Percentiles rank a stretch among this genome's conserved stretches.
These are phyloP conservation scores for Cryptococcus sp. DNA, from an alignment of 1,284 basidiomycete genomes.

Conservation along the genomic window DNA sequence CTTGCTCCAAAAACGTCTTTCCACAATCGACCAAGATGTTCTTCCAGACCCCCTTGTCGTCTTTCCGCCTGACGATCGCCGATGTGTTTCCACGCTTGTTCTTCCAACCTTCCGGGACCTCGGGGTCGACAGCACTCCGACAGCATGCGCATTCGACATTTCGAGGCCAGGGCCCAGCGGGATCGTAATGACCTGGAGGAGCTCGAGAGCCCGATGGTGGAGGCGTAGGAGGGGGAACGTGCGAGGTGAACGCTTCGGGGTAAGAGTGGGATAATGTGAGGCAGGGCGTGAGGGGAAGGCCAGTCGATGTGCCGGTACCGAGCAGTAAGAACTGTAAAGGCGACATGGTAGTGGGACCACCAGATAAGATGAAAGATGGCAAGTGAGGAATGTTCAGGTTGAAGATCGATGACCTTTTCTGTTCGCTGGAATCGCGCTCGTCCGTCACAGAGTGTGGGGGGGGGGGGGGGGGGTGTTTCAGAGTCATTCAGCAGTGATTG, in stretches of 20 bases:
- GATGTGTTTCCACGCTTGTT: constrained; percentile 45
- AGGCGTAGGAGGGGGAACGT: constrained; percentile 16
- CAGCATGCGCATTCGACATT: constrained; percentile 42
- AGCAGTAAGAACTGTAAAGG: constrained; percentile 41
- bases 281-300: constrained; percentile 44
- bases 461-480: no score
- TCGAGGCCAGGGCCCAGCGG: constrained; percentile 28
- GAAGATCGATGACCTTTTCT: not conserved
- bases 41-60: constrained; percentile 26
- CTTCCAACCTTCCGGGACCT: constrained; percentile 40
- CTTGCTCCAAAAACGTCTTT: constrained; percentile 47
- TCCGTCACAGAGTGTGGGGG: not conserved
- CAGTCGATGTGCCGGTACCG: constrained; percentile 46
- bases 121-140: constrained; percentile 34
- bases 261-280: constrained; percentile 31
- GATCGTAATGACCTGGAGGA: constrained; percentile 20
- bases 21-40: constrained; percentile 49
- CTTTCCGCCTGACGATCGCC: constrained; percentile 31
- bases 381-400: not conserved
- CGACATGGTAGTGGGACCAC: constrained; percentile 4
- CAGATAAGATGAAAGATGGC: not conserved
- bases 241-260: constrained; percentile 16
- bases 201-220: constrained; percentile 1
- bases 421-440: not conserved
- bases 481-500: no score